phyloP scores from a whole-genome alignment of 345 rosid species.

The Populus ilicifolia region DNA sequence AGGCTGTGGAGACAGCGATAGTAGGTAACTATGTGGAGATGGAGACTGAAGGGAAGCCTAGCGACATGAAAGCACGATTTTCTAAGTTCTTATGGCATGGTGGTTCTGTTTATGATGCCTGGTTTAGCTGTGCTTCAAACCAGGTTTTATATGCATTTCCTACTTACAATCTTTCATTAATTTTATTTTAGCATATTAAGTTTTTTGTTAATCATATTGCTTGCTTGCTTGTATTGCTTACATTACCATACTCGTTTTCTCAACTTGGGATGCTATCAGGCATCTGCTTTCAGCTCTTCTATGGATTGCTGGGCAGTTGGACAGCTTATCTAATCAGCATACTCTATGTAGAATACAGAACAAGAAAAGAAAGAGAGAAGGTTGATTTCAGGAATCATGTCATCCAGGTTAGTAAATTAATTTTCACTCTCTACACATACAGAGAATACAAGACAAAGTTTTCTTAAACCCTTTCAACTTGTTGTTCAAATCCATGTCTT shows the following conservation, averaged over 20 bases:
- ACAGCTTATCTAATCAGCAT: constrained; percentile 91
- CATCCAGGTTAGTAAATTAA: constrained; percentile 56
- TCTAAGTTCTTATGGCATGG: constrained; percentile 91
- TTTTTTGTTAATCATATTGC: not conserved
- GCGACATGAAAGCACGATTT: constrained; percentile 52
- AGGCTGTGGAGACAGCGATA: constrained; percentile 82
- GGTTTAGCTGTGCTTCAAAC: constrained; percentile 98
- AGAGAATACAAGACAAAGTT: not conserved
- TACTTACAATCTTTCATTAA: not conserved
- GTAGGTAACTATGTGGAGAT: constrained; percentile 91
- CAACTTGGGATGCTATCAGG: constrained; percentile 97
- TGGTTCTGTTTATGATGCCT: constrained; percentile 94
- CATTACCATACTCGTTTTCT: constrained; percentile 96
- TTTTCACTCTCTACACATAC: not conserved
- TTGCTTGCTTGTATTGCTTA: constrained; percentile 44
- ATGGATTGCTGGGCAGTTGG: constrained; percentile 94
- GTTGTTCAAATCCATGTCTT: not conserved
- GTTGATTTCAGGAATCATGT: constrained; percentile 98
- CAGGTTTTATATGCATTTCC: constrained; percentile 44
- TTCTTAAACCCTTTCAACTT: not conserved
- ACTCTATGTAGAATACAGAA: constrained; percentile 94
- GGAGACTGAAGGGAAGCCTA: constrained; percentile 73
- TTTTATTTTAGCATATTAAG: not conserved
- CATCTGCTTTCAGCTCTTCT: constrained; percentile 85
- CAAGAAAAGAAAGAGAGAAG: constrained; percentile 92